These are phyloP conservation scores for Curvularia hawaiiensis DNA, from an alignment of 2,329 filamentous ascomycete genomes.

Conservation along the genomic window DNA sequence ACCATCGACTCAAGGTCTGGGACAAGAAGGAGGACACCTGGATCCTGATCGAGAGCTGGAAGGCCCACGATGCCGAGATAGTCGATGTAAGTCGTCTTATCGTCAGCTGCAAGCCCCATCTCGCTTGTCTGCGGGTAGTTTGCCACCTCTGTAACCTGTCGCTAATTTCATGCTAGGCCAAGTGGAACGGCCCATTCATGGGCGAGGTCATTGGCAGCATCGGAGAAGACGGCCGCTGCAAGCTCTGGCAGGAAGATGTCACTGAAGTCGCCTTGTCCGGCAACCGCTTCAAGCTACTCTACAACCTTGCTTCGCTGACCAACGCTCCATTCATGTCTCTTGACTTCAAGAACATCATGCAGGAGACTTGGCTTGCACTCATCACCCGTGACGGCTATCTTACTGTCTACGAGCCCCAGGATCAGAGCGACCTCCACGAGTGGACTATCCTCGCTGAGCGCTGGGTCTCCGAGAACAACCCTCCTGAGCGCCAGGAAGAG, in stretches of 20 bases:
- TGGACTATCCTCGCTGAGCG: conserved; percentile 80
- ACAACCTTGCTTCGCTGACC: conserved; percentile 68
- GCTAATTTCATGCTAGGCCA: conserved; percentile 63
- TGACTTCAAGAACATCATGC: conserved; percentile 83
- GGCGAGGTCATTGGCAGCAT: conserved; percentile 89
- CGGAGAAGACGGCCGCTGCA: conserved; percentile 86
- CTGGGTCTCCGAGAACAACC: conserved; percentile 65
- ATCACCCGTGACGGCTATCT: conserved; percentile 83
- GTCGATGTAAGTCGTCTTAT: conserved; percentile 68
- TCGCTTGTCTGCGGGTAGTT: conserved; percentile 26
- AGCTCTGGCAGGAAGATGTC: conserved; percentile 91
- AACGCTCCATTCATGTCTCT: conserved; percentile 76
- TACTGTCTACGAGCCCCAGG: conserved; percentile 81
- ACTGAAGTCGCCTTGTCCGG: conserved; percentile 75
- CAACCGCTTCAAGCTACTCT: conserved; percentile 77
- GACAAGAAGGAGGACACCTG: conserved; percentile 78
- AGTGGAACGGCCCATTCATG: conserved; percentile 91
- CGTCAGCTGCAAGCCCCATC: conserved; percentile 22
- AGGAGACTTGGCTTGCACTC: conserved; percentile 83
- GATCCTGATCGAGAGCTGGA: conserved; percentile 85
- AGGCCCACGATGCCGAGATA: conserved; percentile 87
- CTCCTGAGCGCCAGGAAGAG: conserved; percentile 79
- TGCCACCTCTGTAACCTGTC: conserved; percentile 20
- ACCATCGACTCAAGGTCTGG: conserved; percentile 92
- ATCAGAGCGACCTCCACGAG: conserved; percentile 78